Evolutionary conservation across 2,329 filamentous ascomycete genomes (phyloP).

Genomic region (Teratosphaeria nubilosa): DNA sequence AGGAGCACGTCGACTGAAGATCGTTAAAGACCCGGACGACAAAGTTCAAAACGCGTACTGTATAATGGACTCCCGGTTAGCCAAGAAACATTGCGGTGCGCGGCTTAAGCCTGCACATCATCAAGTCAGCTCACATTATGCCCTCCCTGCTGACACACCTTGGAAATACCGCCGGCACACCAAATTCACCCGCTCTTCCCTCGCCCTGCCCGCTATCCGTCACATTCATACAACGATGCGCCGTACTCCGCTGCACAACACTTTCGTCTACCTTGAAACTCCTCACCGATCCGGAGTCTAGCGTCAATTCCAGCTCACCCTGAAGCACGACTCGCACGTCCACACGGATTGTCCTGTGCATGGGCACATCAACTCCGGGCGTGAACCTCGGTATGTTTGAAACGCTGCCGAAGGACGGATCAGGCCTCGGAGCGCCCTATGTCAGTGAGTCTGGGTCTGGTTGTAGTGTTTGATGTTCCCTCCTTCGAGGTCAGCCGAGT

Average conservation of each 20-base stretch:
- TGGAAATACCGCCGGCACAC: neutral
- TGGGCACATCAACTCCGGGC: neutral
- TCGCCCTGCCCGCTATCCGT: neutral
- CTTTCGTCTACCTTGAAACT: slow-evolving; percentile 8
- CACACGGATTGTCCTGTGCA: slow-evolving; percentile 11
- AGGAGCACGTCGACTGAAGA: too few species aligned
- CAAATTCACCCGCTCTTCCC: neutral
- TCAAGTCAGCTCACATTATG: neutral
- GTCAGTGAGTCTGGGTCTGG: slow-evolving; percentile 1
- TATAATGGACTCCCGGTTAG: too few species aligned
- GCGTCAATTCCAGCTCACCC: slow-evolving; percentile 7
- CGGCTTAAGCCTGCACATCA: neutral
- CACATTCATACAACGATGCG: slow-evolving; percentile 15
- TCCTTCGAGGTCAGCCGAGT: slow-evolving; percentile 2
- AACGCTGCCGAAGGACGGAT: slow-evolving; percentile 4
- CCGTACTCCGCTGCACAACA: slow-evolving; percentile 9
- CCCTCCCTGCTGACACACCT: neutral
- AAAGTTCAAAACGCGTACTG: too few species aligned
- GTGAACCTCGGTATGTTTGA: slow-evolving; percentile 3
- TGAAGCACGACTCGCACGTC: slow-evolving; percentile 8
- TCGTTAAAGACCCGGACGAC: too few species aligned
- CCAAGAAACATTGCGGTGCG: too few species aligned
- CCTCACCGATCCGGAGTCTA: slow-evolving; percentile 8
- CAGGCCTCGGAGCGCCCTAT: slow-evolving; percentile 1
- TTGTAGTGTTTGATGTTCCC: slow-evolving; percentile 12